Conservation (phyloP, 2,329 filamentous ascomycete species). For the Fusarium globosum region DNA sequence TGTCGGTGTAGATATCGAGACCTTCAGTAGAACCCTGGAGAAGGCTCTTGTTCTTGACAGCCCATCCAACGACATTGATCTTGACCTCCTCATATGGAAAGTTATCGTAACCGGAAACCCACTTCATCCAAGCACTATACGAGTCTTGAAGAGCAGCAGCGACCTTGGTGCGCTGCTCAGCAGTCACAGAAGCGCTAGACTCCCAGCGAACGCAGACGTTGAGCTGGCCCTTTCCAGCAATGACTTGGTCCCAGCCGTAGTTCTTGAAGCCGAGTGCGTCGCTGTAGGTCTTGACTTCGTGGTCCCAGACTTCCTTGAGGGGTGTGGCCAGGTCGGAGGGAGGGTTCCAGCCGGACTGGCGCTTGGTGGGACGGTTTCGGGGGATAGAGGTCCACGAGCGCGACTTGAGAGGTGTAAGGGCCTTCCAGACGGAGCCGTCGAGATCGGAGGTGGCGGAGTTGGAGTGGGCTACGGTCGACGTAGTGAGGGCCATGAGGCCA, state of each 20-base stretch:
- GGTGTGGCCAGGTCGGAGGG: conserved; percentile 40
- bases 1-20: conserved; percentile 56
- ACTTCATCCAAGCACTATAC: conserved; percentile 56
- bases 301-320: conserved; percentile 49
- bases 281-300: conserved; percentile 45
- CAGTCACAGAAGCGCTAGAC: conserved; percentile 50
- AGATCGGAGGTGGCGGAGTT: conserved; percentile 41
- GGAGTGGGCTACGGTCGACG: conserved; percentile 35
- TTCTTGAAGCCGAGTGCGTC: conserved; percentile 46
- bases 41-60: conserved; percentile 52
- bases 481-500: conserved; percentile 38
- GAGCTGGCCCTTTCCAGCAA: conserved; percentile 46
- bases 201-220: conserved; percentile 58
- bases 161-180: conserved; percentile 52
- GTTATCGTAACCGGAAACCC: conserved; percentile 56
- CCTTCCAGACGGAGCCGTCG: conserved; percentile 46
- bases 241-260: conserved; percentile 51
- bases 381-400: conserved; percentile 17
- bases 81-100: conserved; percentile 56
- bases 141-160: conserved; percentile 49
- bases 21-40: conserved; percentile 52
- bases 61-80: conserved; percentile 56
- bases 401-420: conserved; percentile 25
- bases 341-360: conserved; percentile 46
- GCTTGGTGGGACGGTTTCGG: conserved; percentile 45